A percentile compares a stretch with the other conserved stretches of the same genome.
Conservation (phyloP, 2,329 filamentous ascomycete species). For the Pseudogymnoascus sp. region DNA sequence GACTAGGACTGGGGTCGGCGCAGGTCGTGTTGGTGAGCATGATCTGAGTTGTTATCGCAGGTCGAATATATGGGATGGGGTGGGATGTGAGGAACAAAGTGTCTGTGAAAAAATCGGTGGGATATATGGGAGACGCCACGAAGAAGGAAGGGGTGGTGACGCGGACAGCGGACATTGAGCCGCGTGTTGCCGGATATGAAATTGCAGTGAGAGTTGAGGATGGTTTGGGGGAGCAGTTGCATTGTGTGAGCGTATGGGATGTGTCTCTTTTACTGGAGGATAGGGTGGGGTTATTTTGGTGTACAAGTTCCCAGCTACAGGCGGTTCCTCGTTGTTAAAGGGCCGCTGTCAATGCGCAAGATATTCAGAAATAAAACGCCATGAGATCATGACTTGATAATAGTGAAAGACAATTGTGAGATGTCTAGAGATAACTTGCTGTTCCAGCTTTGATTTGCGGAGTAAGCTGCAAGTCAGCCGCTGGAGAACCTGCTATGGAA, state of each 20-base stretch:
- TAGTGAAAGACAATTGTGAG: background rate
- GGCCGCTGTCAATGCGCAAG: background rate
- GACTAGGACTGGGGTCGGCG: constrained; percentile 3
- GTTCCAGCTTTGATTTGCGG: background rate
- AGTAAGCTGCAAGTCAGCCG: background rate
- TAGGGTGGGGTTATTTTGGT: background rate
- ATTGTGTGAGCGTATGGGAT: background rate
- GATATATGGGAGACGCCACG: constrained; percentile 1
- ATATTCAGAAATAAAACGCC: constrained; percentile 5
- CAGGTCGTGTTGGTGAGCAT: constrained; percentile 4
- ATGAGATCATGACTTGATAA: background rate
- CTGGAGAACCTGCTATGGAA: background rate
- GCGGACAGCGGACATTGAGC: background rate
- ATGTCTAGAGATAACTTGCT: background rate
- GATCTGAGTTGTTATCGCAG: background rate
- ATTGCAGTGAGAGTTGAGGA: background rate
- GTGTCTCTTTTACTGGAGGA: background rate
- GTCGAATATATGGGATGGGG: background rate
- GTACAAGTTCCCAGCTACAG: background rate
- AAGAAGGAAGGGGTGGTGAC: background rate
- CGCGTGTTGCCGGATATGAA: background rate
- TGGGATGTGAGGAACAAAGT: constrained; percentile 1
- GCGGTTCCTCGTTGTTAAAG: background rate
- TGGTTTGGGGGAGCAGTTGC: background rate
- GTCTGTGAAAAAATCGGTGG: background rate